phyloP scores from a whole-genome alignment of 1,139 yeast species.

The Debaryomyces coudertii region DNA sequence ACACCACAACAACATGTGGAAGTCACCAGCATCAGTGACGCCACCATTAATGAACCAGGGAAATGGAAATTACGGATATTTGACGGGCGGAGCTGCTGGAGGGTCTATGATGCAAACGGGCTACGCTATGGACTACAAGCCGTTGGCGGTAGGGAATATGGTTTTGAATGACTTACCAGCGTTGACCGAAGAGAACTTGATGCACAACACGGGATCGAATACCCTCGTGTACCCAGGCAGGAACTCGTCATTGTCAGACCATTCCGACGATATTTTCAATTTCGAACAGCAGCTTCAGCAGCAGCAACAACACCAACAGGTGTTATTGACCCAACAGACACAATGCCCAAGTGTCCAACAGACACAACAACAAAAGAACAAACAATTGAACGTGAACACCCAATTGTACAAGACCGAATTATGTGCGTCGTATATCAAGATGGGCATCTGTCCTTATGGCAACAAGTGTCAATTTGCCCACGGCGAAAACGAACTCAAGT shows the following conservation, averaged over 20 bases:
- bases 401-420: constrained; percentile 87
- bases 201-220: constrained; percentile 11
- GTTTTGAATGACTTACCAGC: constrained; percentile 19
- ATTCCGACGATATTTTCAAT: constrained; percentile 28
- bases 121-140: background rate
- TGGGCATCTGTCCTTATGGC: constrained; percentile 84
- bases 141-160: constrained; percentile 7
- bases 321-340: constrained; percentile 13
- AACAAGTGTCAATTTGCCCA: constrained; percentile 94
- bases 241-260: constrained; percentile 15
- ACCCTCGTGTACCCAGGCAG: constrained; percentile 6
- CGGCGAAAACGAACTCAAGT: constrained; percentile 75
- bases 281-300: constrained; percentile 21
- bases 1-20: constrained; percentile 5
- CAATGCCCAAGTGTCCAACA: constrained; percentile 5
- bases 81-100: background rate
- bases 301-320: constrained; percentile 11
- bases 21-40: constrained; percentile 24
- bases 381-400: constrained; percentile 53
- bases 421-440: constrained; percentile 75
- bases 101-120: background rate
- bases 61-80: constrained; percentile 2
- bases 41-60: constrained; percentile 21
- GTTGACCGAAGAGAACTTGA: constrained; percentile 26
- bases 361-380: constrained; percentile 3